phyloP scores from a whole-genome alignment of 768 basidiomycete species.

The Termitomyces sp. region DNA sequence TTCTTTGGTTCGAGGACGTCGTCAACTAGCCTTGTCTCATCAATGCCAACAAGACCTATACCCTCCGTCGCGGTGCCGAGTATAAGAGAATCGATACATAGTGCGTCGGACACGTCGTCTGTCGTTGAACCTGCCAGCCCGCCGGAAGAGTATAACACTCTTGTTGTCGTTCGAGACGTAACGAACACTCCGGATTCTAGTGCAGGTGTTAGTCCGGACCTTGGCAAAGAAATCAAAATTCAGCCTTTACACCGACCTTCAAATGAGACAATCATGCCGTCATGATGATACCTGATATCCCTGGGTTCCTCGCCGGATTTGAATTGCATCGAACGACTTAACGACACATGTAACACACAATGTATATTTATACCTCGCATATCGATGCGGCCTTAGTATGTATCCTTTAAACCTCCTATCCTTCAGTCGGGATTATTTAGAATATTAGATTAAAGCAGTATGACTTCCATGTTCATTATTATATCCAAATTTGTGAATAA shows the following conservation, averaged over 20 bases:
- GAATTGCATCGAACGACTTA: background rate
- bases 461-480: background rate
- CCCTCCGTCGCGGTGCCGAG: conserved; percentile 21
- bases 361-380: background rate
- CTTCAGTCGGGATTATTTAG: background rate
- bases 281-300: background rate
- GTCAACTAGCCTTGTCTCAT: conserved; percentile 15
- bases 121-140: conserved; percentile 58
- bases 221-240: conserved; percentile 14
- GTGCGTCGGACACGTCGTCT: conserved; percentile 56
- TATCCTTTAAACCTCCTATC: background rate
- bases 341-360: conserved; percentile 1
- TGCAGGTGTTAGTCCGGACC: conserved; percentile 9
- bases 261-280: background rate
- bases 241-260: background rate
- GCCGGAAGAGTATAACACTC: conserved; percentile 29
- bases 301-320: background rate
- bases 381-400: background rate
- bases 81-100: conserved; percentile 39
- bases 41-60: conserved; percentile 22
- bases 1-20: conserved; percentile 56
- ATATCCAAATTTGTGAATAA: background rate
- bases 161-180: conserved; percentile 24
- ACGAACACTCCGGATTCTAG: conserved; percentile 23
- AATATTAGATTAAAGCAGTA: background rate